Conservation (phyloP, 345 rosid species). For the Corymbia maculata region DNA sequence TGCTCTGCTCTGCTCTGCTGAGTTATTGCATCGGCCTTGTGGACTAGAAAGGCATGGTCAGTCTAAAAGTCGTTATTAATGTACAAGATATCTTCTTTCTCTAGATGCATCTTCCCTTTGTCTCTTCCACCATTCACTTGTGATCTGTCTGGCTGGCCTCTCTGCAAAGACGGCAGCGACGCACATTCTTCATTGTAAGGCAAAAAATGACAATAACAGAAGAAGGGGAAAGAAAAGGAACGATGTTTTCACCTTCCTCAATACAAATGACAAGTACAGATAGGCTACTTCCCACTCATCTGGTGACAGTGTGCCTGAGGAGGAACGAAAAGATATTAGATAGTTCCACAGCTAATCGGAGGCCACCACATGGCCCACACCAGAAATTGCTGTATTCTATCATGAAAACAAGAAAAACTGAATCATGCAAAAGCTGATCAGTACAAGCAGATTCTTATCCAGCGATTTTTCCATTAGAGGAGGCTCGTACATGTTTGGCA, state of each 20-base stretch:
- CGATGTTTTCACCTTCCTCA: slow-evolving; percentile 55
- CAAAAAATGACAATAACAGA: background rate
- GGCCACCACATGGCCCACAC: background rate
- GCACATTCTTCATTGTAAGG: background rate
- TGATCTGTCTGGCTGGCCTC: slow-evolving; percentile 56
- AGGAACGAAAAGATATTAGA: background rate
- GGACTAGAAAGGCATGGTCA: background rate
- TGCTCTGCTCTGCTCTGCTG: background rate
- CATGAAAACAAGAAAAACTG: background rate
- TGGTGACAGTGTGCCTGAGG: slow-evolving; percentile 68
- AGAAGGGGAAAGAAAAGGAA: background rate
- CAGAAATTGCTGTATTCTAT: background rate
- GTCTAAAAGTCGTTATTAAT: slow-evolving; percentile 15
- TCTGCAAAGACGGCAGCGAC: slow-evolving; percentile 22
- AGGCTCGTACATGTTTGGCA: background rate
- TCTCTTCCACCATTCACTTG: slow-evolving; percentile 37
- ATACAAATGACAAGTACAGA: slow-evolving; percentile 70
- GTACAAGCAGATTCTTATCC: background rate
- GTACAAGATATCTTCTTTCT: slow-evolving; percentile 62
- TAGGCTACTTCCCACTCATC: slow-evolving; percentile 99
- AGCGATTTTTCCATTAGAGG: background rate
- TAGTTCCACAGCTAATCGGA: background rate
- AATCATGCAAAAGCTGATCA: background rate
- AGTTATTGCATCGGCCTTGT: background rate
- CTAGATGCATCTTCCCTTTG: slow-evolving; percentile 75